Percentiles rank a stretch among this genome's conserved stretches.
phyloP scores from a whole-genome alignment of 1,284 basidiomycete genomes.

The Ustilago nuda region DNA sequence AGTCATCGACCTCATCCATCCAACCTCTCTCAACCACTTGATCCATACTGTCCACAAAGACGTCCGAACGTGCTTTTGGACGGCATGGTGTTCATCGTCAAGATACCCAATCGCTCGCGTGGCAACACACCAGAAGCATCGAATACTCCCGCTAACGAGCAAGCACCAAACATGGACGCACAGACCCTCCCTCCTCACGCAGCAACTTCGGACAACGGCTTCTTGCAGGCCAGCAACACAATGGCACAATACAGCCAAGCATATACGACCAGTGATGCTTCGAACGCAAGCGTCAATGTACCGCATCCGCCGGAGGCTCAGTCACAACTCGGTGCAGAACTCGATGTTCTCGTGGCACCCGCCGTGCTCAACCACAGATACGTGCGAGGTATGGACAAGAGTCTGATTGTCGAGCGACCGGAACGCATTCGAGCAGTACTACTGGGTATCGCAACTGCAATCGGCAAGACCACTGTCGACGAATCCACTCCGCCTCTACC shows the following conservation, averaged over 20 bases:
- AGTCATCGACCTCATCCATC: background rate
- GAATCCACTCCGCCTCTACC: slow-evolving; percentile 18
- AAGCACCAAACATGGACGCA: slow-evolving; percentile 1
- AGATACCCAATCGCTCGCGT: slow-evolving; percentile 56
- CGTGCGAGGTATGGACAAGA: slow-evolving; percentile 64
- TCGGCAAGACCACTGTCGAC: slow-evolving; percentile 30
- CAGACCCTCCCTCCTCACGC: background rate
- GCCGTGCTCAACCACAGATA: slow-evolving; percentile 64
- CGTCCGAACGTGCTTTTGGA: background rate
- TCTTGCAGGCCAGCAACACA: background rate
- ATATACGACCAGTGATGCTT: background rate
- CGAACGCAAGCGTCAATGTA: background rate
- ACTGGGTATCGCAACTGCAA: slow-evolving; percentile 57
- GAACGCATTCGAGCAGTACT: slow-evolving; percentile 65
- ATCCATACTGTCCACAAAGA: background rate
- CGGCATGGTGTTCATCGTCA: slow-evolving; percentile 63
- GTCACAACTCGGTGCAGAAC: slow-evolving; percentile 13
- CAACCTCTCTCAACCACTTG: background rate
- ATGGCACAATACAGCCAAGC: background rate
- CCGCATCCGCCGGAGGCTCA: background rate
- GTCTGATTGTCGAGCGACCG: slow-evolving; percentile 66
- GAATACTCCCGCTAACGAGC: slow-evolving; percentile 21
- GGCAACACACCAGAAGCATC: slow-evolving; percentile 44
- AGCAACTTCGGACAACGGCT: background rate
- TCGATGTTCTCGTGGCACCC: slow-evolving; percentile 64